Evolutionary conservation across 768 basidiomycete genomes (phyloP).

Genomic region (Collybiopsis luxurians): DNA sequence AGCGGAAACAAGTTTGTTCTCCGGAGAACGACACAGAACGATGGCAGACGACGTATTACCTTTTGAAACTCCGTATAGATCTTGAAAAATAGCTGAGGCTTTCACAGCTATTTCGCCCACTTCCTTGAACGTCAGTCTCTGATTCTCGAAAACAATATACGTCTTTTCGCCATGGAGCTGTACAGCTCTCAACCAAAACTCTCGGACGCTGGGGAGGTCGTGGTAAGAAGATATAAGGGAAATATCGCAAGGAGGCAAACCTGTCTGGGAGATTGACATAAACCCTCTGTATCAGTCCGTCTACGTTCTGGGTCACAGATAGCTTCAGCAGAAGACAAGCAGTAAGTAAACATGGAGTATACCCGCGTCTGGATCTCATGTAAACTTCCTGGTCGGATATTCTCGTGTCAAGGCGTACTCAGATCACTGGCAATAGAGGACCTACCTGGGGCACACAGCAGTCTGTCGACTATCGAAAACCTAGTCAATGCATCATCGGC

Average conservation of each 20-base stretch:
- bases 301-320: slow-evolving; percentile 26
- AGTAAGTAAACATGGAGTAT: background rate
- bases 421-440: no score
- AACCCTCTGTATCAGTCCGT: slow-evolving; percentile 42
- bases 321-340: background rate
- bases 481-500: background rate
- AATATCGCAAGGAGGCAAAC: no score
- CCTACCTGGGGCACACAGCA: background rate
- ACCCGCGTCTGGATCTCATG: slow-evolving; percentile 7
- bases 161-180: slow-evolving; percentile 33
- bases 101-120: slow-evolving; percentile 32
- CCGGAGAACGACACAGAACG: background rate
- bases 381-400: background rate
- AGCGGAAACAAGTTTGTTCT: background rate
- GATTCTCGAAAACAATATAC: slow-evolving; percentile 49
- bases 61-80: slow-evolving; percentile 48
- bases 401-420: no score
- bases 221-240: no score
- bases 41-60: slow-evolving; percentile 19
- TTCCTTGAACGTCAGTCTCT: slow-evolving; percentile 41
- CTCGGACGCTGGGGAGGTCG: slow-evolving; percentile 18
- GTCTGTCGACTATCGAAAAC: background rate
- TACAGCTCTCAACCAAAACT: slow-evolving; percentile 42
- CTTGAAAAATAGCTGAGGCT: slow-evolving; percentile 32
- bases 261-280: slow-evolving; percentile 45